These are phyloP conservation scores for Spiraea crenata DNA, from an alignment of 331 rosid genomes.

Conservation along the genomic window DNA sequence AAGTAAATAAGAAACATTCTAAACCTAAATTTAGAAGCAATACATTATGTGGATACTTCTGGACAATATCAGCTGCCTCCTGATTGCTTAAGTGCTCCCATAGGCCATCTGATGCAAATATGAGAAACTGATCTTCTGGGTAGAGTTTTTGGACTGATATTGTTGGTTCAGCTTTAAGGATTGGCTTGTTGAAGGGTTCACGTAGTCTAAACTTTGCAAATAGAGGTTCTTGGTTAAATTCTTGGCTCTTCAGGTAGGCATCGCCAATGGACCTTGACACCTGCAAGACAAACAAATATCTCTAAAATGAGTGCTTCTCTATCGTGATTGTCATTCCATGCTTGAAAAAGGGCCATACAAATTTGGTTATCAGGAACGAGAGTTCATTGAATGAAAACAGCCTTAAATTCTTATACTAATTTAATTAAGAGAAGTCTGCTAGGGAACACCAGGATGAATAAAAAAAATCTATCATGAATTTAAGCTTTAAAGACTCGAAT, in stretches of 20 bases:
- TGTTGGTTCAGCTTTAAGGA: conserved; percentile 86
- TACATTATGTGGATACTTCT: conserved; percentile 73
- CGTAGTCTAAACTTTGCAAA: conserved; percentile 72
- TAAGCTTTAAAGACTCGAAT: too few relatives aligned
- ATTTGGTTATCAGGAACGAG: neutral
- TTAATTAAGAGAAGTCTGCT: too few relatives aligned
- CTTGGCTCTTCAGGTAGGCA: conserved; percentile 84
- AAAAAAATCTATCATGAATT: too few relatives aligned
- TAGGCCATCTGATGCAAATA: conserved; percentile 95
- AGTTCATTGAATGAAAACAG: neutral
- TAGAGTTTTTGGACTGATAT: conserved; percentile 57
- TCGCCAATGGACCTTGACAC: conserved; percentile 96
- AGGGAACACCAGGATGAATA: too few relatives aligned
- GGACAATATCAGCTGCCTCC: conserved; percentile 85
- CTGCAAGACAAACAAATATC: conserved; percentile 42
- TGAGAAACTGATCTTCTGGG: conserved; percentile 73
- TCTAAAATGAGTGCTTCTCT: conserved; percentile 1
- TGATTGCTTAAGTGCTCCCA: conserved; percentile 95
- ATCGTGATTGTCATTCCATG: neutral
- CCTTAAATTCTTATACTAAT: too few relatives aligned
- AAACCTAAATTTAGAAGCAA: conserved; percentile 25
- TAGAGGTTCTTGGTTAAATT: conserved; percentile 80
- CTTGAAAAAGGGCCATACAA: neutral
- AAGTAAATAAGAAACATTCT: neutral
- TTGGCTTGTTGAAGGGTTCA: conserved; percentile 68